Percentiles rank a stretch among this genome's conserved stretches.
Conservation (phyloP, 108 stramenopile genomes). For the Chaetoceros muelleri region DNA sequence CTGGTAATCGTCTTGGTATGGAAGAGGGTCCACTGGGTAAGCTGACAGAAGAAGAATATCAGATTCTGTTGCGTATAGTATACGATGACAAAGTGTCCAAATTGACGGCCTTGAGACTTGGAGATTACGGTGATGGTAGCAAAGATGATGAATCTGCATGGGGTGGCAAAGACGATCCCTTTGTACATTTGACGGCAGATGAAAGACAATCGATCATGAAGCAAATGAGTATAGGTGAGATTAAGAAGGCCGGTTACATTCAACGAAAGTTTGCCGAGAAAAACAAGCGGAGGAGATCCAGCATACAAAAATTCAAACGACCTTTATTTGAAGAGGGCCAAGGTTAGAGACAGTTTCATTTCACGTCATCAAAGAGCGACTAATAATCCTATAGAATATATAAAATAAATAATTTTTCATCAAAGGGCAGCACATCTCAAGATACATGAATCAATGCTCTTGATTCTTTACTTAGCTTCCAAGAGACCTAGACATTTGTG, state of each 20-base stretch:
- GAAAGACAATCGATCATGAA: conserved; percentile 41
- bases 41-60: background rate
- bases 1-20: too few relatives aligned
- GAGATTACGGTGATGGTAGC: conserved; percentile 19
- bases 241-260: conserved; percentile 24
- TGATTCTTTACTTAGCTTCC: conserved; percentile 32
- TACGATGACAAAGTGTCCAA: background rate
- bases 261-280: background rate
- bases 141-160: conserved; percentile 36
- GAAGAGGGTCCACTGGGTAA: background rate
- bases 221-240: conserved; percentile 43
- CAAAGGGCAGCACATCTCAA: too few relatives aligned
- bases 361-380: too few relatives aligned
- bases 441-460: too few relatives aligned
- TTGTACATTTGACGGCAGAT: conserved; percentile 42
- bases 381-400: too few relatives aligned
- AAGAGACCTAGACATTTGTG: conserved; percentile 66
- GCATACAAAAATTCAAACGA: too few relatives aligned
- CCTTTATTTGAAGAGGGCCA: background rate
- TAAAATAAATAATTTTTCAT: too few relatives aligned
- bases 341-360: too few relatives aligned
- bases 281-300: background rate
- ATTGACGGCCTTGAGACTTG: conserved; percentile 10
- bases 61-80: background rate
- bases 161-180: conserved; percentile 55